Base-by-base conservation (phyloP, 2,329 filamentous ascomycete species). In the Calonectria honghensis region DNA sequence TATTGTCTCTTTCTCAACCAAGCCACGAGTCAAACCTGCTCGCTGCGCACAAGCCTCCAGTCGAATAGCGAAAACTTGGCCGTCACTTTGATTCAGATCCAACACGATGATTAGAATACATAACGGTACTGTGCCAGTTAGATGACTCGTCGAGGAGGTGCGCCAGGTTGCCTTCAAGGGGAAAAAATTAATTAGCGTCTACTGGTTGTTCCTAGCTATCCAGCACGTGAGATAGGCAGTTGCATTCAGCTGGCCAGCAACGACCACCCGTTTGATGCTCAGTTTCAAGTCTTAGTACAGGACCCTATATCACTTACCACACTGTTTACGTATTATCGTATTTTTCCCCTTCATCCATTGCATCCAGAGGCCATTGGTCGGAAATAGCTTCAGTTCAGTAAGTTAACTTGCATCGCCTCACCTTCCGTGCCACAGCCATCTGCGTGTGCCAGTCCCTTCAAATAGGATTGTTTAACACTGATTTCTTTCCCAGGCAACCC, bases 361-460 rank as follows among this genome's bases (percentile, higher is more conserved):
- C 48, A 24, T 45, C 14, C 39, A 48, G 48, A 39, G 27, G 65
- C 27, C 48, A 10, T 61, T 29, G 37, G n/a, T 16, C 48, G 48
- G 50, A 57, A 14, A 72, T 68, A 48, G 54, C 64, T 63, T 64
- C 70, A 54, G 29, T 68, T 29, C 45, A 29, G 70, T 72, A 24
- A 72, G 70, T 72, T 72, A 24, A 72, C 64, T 72, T 31, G 27
- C 9, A 29, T 39, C 18, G 6, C 35, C 35, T 35, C 27, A 32
- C 48, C 27, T 16, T 51, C 24, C 64, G 35, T 20, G 37, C 24
- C 29, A 9, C 24, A 48, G 7, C 9, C 20, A 24, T 24, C 29
- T 32, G 14, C 14, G 32, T 18, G 14, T 41, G 14, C 35, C 14
- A 41, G 14, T 41, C 35, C 4, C 57, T 63, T 41, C 35, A 41